Base-by-base conservation (phyloP, 495 filamentous ascomycete genomes). In the Aspergillus mulundensis region DNA sequence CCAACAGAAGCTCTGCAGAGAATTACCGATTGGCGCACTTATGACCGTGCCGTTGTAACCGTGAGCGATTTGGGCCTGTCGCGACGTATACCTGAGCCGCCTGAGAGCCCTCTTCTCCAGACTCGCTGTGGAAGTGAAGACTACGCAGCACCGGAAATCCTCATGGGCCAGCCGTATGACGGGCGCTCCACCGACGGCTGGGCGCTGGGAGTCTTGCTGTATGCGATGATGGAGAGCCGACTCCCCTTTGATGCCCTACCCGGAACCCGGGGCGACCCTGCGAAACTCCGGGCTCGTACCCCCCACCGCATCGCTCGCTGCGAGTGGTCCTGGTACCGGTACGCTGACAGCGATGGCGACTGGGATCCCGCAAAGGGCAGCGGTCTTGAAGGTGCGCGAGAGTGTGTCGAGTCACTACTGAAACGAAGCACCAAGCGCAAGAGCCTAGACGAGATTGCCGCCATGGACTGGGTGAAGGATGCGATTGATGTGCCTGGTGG, bases 71-170 rank as follows among this genome's bases (percentile, higher is more conserved):
- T 98, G 4, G 94, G 94, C 10, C 83, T 98, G n/a, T 92, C 89
- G 3, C 81, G 91, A 55, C 83, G 86, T 21, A 87, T 97, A 16
- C 84, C 87, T 12, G 79, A 86, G 38, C 73, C 88, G 66, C 79
- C 90, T 60, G 79, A 87, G 34, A 82, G 80, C 19, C 82, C 84
- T 7, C 75, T 93, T 24, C 80, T 98, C 14, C 87, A 89, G 41
- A 96, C 92, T 12, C 81, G 93, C 14, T 98, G 94, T 66, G 94
- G 94, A 16, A 93, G 88, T 32, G 94, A 97, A 69, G 94, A 98
- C 74, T 98, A 98, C 64, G 95, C 94, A 3, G 91, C 94, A 0
- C 94, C 94, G 0, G 94, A 98, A 69, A 89, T 98, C 42, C 86
- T 98, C 20, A 89, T 98, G 78, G 91, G 91, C 18, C 91, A 95